Evolutionary conservation across 805 yeast genomes (phyloP).

Genomic region (Yarrowia divulgata): DNA sequence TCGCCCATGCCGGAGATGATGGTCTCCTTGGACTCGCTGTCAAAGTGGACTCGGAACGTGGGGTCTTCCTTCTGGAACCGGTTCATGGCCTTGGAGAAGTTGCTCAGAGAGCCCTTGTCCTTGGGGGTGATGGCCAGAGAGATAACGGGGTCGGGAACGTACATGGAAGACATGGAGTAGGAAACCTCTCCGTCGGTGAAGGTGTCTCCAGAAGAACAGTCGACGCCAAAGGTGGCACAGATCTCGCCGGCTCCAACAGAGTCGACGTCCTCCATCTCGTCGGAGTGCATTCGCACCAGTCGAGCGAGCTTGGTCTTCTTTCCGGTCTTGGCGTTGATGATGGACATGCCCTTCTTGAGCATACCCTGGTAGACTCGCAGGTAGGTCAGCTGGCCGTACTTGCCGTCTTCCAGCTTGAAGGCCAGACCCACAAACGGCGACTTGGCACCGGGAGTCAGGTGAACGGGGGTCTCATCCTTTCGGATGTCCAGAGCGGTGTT

Average conservation of each 20-base stretch:
- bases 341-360: conserved; percentile 86
- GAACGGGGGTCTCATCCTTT: conserved; percentile 70
- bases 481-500: conserved; percentile 84
- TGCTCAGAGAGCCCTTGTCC: conserved; percentile 75
- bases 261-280: conserved; percentile 97
- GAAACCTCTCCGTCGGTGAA: conserved; percentile 83
- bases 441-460: conserved; percentile 71
- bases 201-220: conserved; percentile 98
- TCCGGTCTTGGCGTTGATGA: conserved; percentile 88
- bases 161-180: conserved; percentile 97
- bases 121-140: conserved; percentile 90
- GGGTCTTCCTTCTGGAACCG: conserved; percentile 99
- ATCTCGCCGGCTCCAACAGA: conserved; percentile 98
- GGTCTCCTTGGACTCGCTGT: conserved; percentile 91
- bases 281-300: conserved; percentile 97
- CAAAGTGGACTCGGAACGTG: conserved; percentile 91
- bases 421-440: conserved; percentile 95
- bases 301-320: conserved; percentile 92
- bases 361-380: conserved; percentile 97
- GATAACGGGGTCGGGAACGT: conserved; percentile 98
- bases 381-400: conserved; percentile 96
- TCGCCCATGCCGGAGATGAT: conserved; percentile 98
- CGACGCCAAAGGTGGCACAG: conserved; percentile 99
- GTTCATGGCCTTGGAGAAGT: conserved; percentile 95
- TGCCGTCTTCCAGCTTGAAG: conserved; percentile 98